Evolutionary conservation across 2,329 filamentous ascomycete genomes (phyloP).

Genomic region (Sclerotinia nivalis): DNA sequence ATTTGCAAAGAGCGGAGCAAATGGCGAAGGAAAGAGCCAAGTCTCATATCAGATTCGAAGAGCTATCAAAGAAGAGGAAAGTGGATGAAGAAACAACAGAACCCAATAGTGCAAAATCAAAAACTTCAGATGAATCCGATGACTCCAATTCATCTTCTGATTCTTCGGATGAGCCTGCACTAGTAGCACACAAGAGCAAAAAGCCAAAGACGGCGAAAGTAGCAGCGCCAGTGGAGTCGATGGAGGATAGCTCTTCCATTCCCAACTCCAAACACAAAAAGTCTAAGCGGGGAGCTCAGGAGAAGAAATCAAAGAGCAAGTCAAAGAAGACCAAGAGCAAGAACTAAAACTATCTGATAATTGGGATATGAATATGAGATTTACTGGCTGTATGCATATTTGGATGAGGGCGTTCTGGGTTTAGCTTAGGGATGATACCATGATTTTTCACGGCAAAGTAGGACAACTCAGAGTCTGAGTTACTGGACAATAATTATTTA

Average conservation of each 20-base stretch:
- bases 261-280: conserved; percentile 8
- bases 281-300: conserved; percentile 6
- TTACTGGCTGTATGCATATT: neutral
- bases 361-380: neutral
- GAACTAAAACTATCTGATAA: neutral
- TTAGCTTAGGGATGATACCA: conserved; percentile 22
- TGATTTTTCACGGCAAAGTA: conserved; percentile 15
- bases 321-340: conserved; percentile 23
- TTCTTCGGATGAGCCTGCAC: conserved; percentile 21
- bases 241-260: conserved; percentile 1
- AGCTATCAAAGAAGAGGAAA: conserved; percentile 44
- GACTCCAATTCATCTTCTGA: conserved; percentile 30
- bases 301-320: conserved; percentile 21
- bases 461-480: neutral
- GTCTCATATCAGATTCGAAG: conserved; percentile 50
- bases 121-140: conserved; percentile 29
- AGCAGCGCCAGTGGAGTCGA: conserved; percentile 17
- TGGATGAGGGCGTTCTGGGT: conserved; percentile 19
- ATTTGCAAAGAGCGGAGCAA: conserved; percentile 51
- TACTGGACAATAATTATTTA: neutral
- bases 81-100: conserved; percentile 26
- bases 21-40: conserved; percentile 52
- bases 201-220: conserved; percentile 40
- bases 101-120: conserved; percentile 4
- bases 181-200: conserved; percentile 32